Evolutionary conservation across 768 basidiomycete genomes (phyloP).

Genomic region (Naganishia onofrii): DNA sequence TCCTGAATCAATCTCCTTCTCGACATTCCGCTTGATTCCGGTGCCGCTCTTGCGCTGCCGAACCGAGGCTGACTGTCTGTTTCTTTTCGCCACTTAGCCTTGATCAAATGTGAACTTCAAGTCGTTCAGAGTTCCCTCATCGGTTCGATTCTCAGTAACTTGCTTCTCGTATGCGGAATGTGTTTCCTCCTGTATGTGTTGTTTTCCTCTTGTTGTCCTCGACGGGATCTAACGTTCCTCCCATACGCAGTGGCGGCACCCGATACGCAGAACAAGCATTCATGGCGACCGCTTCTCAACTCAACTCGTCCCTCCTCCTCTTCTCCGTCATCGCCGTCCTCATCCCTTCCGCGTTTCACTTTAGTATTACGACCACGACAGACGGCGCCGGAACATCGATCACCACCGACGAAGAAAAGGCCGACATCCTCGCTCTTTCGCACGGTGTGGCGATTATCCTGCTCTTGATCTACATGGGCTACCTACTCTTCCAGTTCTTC

Average conservation of each 20-base stretch:
- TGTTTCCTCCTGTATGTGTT: slow-evolving; percentile 40
- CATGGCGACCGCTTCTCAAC: slow-evolving; percentile 58
- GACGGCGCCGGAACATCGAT: slow-evolving; percentile 45
- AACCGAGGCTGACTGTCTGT: slow-evolving; percentile 31
- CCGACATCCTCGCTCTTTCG: slow-evolving; percentile 56
- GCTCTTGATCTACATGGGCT: slow-evolving; percentile 55
- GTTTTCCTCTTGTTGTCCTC: too few species aligned
- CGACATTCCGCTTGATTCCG: too few species aligned
- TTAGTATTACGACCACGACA: slow-evolving; percentile 34
- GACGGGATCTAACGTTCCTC: slow-evolving; percentile 16
- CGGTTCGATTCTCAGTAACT: slow-evolving; percentile 58
- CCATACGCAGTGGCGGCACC: slow-evolving; percentile 54
- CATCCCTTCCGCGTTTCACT: slow-evolving; percentile 52
- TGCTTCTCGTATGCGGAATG: slow-evolving; percentile 53
- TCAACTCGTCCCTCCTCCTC: slow-evolving; percentile 52
- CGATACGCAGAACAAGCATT: slow-evolving; percentile 60
- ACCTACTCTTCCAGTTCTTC: slow-evolving; percentile 61
- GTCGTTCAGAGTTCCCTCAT: slow-evolving; percentile 60
- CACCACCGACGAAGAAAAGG: slow-evolving; percentile 54
- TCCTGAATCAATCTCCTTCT: too few species aligned
- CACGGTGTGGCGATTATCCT: slow-evolving; percentile 58
- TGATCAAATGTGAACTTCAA: slow-evolving; percentile 55
- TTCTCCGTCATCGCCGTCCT: slow-evolving; percentile 53
- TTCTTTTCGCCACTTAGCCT: slow-evolving; percentile 41
- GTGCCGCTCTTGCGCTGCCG: too few species aligned